These are phyloP conservation scores for Paraconiothyrium sp. DNA, from an alignment of 2,329 filamentous ascomycete genomes.

Conservation along the genomic window DNA sequence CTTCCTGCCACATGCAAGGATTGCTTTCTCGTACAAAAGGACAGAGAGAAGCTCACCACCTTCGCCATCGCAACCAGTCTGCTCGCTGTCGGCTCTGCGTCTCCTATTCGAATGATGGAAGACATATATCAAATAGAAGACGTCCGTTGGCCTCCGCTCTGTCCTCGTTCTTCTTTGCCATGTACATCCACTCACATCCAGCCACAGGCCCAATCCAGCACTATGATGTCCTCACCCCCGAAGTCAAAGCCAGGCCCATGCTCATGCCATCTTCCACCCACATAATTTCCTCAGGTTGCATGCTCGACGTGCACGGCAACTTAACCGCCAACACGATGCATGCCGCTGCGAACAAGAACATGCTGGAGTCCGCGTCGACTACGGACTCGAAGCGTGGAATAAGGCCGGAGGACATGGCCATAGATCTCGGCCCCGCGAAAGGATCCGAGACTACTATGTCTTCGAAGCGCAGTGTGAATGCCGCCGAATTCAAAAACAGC, in stretches of 20 bases:
- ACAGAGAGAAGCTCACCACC: background rate
- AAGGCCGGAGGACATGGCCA: too few species aligned
- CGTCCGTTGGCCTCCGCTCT: background rate
- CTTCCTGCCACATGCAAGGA: background rate
- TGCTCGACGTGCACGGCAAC: too few species aligned
- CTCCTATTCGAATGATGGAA: background rate
- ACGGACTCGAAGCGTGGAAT: background rate
- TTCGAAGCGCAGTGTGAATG: background rate
- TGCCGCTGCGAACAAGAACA: background rate
- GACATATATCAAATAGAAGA: background rate
- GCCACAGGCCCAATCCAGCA: background rate
- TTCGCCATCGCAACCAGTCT: background rate
- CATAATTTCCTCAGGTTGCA: background rate
- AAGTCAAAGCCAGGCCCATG: background rate
- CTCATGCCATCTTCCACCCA: background rate
- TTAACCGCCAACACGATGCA: too few species aligned
- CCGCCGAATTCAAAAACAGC: background rate
- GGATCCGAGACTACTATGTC: too few species aligned
- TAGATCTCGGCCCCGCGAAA: too few species aligned
- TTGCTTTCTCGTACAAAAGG: background rate
- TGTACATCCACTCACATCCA: background rate
- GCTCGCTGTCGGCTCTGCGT: background rate
- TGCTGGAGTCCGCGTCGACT: background rate
- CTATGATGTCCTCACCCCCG: background rate
- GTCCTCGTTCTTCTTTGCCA: background rate